A percentile compares a stretch with the other conserved stretches of the same genome.
Conservation (phyloP, 2,329 filamentous ascomycete genomes). For the Arachnomyces sp. region DNA sequence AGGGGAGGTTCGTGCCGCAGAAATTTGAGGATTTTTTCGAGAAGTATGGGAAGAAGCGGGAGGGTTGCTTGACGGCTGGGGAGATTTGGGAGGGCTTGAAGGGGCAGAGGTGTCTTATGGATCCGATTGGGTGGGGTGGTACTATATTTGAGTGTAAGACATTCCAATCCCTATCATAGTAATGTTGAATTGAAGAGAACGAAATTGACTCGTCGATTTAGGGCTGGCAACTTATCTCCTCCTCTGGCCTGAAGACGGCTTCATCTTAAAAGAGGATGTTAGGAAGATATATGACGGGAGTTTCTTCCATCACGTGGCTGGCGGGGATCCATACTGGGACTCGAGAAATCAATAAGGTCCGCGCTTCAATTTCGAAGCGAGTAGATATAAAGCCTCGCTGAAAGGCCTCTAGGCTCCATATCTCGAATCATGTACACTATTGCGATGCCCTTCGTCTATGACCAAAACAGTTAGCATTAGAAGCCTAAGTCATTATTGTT, state of each 20-base stretch:
- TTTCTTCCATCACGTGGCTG: no score
- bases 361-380: no score
- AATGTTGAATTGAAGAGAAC: no score
- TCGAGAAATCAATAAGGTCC: no score
- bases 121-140: conserved; percentile 34
- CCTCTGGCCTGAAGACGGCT: conserved; percentile 48
- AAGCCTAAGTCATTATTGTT: no score
- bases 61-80: conserved; percentile 29
- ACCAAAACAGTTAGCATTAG: no score
- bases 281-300: conserved; percentile 46
- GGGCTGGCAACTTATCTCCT: conserved; percentile 46
- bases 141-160: conserved; percentile 26
- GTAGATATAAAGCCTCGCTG: no score
- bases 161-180: conserved; percentile 10
- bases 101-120: conserved; percentile 35
- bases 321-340: no score
- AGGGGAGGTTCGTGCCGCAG: conserved; percentile 43
- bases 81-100: conserved; percentile 32
- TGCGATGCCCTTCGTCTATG: no score
- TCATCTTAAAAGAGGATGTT: conserved; percentile 50
- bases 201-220: conserved; percentile 16
- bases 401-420: no score
- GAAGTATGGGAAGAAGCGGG: conserved; percentile 37
- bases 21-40: conserved; percentile 45
- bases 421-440: no score